Conservation (phyloP, 495 filamentous ascomycete species). For the Trichoderma reesei region DNA sequence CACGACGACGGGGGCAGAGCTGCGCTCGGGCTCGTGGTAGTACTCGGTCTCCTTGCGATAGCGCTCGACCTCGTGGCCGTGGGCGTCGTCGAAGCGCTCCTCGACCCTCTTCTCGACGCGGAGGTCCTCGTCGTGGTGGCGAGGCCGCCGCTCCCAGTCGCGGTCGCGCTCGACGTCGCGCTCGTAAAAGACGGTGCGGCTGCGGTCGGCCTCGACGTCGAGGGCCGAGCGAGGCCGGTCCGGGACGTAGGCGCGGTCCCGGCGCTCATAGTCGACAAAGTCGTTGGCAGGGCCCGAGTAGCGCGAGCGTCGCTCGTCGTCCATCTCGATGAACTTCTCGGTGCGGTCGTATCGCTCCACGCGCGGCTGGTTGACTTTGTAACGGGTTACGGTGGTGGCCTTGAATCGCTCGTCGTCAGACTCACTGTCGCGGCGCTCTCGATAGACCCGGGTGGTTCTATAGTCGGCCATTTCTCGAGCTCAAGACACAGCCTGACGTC, state of each 20-base stretch:
- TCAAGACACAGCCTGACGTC: too few relatives aligned
- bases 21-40: slow-evolving; percentile 45
- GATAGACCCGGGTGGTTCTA: slow-evolving; percentile 36
- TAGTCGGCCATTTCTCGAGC: slow-evolving; percentile 33
- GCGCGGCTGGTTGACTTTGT: slow-evolving; percentile 39
- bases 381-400: slow-evolving; percentile 43
- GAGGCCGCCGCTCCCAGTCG: slow-evolving; percentile 27
- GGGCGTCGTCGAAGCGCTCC: slow-evolving; percentile 32
- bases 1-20: slow-evolving; percentile 56
- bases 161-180: slow-evolving; percentile 35
- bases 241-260: slow-evolving; percentile 32
- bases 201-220: slow-evolving; percentile 39
- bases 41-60: slow-evolving; percentile 62
- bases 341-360: slow-evolving; percentile 34
- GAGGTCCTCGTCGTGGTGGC: slow-evolving; percentile 31
- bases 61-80: slow-evolving; percentile 45
- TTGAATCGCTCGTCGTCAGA: slow-evolving; percentile 39
- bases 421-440: slow-evolving; percentile 22
- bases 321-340: slow-evolving; percentile 39
- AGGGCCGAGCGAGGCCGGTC: slow-evolving; percentile 37
- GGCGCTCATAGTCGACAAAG: slow-evolving; percentile 39
- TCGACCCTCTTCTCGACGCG: slow-evolving; percentile 38
- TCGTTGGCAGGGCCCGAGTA: slow-evolving; percentile 30
- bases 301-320: slow-evolving; percentile 39
- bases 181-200: slow-evolving; percentile 35